These are phyloP conservation scores for Monilinia vaccinii-corymbosi DNA, from an alignment of 2,329 filamentous ascomycete genomes.

Conservation along the genomic window DNA sequence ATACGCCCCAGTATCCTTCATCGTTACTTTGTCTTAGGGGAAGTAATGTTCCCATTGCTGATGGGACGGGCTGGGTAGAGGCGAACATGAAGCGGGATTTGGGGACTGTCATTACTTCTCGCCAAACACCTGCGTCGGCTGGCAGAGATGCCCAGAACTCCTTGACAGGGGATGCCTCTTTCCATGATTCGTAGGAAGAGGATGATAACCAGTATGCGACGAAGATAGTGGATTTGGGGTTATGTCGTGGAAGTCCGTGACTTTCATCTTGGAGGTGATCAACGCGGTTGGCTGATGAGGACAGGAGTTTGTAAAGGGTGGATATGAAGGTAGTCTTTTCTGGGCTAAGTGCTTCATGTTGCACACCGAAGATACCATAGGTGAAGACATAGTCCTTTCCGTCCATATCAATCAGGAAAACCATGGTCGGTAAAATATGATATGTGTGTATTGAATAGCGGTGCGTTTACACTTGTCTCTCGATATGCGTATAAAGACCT, in stretches of 20 bases:
- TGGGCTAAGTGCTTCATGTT: slow-evolving; percentile 11
- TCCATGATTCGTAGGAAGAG: slow-evolving; percentile 23
- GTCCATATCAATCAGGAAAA: slow-evolving; percentile 13
- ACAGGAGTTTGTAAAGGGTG: slow-evolving; percentile 10
- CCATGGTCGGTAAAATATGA: slow-evolving; percentile 8
- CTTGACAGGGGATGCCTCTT: not conserved
- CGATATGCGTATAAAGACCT: not conserved
- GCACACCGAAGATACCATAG: slow-evolving; percentile 14
- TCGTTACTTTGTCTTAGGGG: slow-evolving; percentile 12
- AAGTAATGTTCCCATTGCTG: slow-evolving; percentile 12
- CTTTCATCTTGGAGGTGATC: slow-evolving; percentile 12
- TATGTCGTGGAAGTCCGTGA: slow-evolving; percentile 6
- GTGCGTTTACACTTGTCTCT: not conserved
- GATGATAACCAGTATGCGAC: slow-evolving; percentile 15
- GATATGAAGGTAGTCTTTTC: slow-evolving; percentile 9
- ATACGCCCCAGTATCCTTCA: slow-evolving; percentile 19
- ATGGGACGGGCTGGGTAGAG: slow-evolving; percentile 13
- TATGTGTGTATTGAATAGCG: not conserved
- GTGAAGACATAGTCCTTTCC: slow-evolving; percentile 12
- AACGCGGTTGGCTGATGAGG: slow-evolving; percentile 13
- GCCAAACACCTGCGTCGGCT: slow-evolving; percentile 17
- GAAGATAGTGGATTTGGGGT: slow-evolving; percentile 9
- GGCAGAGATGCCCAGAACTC: slow-evolving; percentile 16
- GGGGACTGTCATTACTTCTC: slow-evolving; percentile 18
- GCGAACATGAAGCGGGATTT: slow-evolving; percentile 17